Evolutionary conservation across 108 stramenopile species (phyloP), one percentile per base, ranked within the genome.

Genomic region (Epithemia pelagica): DNA sequence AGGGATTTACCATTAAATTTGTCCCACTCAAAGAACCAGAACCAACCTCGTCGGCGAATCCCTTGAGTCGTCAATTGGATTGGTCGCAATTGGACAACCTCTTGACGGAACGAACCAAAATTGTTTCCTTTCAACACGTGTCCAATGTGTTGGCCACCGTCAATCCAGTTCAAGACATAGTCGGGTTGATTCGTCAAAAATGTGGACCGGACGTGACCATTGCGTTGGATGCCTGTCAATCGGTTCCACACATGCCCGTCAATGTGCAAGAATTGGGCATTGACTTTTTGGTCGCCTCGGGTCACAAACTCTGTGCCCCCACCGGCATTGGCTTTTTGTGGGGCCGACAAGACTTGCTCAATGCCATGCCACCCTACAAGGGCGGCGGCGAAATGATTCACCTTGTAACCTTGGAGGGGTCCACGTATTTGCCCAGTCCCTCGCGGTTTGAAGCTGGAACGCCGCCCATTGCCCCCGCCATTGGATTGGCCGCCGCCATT

Each of bases 291-390:
- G 96, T 95, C 22, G 78, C 93, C 19, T 96, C 96, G 24, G 97
- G 97, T 21, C 99, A 99, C 74, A 99, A 99, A 82, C 95, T 96
- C 82, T 96, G 96, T 59, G 97, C 92, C 7, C 97, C 99, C 7
- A 98, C 96, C 32, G 99, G 99, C 1, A 91, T 98, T 67, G 97
- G 96, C 0, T 92, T 95, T 59, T 82, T 99, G 0, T 97, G 92
- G 92, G 95, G 88, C 0, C 74, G 63, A 54, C 84, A 89, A 67
- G 76, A 75, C 0, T 32, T 95, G 52, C 69, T 96, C 54, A 87
- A 90, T 61, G 64, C 60, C n/a, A 92, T 97, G 95, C 77, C 87
- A 28, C 96, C 96, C 0, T 97, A 78, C 76, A 85, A 83, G 74
- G 93, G 94, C 19, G 94, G 89, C n/a, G 96, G 96, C 28, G 96